phyloP scores from a whole-genome alignment of 331 rosid genomes.

The Acacia concinna region DNA sequence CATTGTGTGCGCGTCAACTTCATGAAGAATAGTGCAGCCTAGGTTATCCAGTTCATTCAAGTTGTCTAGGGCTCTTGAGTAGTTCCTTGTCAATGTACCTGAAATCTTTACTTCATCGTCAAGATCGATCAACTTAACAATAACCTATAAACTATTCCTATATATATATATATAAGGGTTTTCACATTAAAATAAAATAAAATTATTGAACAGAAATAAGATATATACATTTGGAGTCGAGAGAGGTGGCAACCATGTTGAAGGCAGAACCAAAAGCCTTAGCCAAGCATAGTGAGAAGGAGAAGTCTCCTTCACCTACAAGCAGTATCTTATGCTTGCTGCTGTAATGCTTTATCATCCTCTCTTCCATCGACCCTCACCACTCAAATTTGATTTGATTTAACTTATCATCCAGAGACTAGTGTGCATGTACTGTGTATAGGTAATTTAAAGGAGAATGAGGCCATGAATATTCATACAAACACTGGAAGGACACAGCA shows the following conservation, averaged over 20 bases:
- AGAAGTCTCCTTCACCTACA: constrained; percentile 66
- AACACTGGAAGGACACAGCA: background rate
- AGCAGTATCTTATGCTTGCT: constrained; percentile 43
- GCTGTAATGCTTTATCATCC: constrained; percentile 31
- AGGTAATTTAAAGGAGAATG: background rate
- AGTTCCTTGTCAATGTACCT: background rate
- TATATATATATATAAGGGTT: too few relatives aligned
- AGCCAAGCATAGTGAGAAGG: constrained; percentile 49
- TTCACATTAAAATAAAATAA: background rate
- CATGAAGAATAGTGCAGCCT: background rate
- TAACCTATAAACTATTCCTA: background rate
- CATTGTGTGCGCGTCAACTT: background rate
- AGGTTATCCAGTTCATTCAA: background rate
- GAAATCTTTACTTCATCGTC: background rate
- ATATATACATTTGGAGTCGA: background rate
- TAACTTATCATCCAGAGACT: background rate
- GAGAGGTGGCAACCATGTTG: constrained; percentile 52
- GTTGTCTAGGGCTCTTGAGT: background rate
- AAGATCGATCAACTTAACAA: background rate
- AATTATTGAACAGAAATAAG: background rate
- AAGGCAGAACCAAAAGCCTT: constrained; percentile 35
- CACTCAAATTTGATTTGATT: background rate
- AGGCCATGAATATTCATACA: background rate
- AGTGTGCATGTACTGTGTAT: too few relatives aligned
- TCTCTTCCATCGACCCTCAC: constrained; percentile 18